Evolutionary conservation across 768 basidiomycete species (phyloP).

Genomic region (Naganishia antarctica): DNA sequence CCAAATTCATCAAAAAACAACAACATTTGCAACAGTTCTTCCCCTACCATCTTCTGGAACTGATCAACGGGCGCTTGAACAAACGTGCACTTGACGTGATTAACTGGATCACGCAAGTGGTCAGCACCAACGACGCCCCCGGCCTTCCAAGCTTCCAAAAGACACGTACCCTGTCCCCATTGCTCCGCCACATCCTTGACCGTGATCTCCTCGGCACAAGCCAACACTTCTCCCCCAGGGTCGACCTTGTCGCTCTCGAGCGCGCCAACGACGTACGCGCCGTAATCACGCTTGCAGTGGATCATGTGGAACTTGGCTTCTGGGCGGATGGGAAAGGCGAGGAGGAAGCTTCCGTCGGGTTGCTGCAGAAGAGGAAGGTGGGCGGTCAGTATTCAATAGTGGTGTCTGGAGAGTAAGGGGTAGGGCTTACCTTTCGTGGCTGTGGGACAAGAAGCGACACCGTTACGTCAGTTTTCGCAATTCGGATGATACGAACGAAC

Average conservation of each 20-base stretch:
- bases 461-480: too few relatives aligned
- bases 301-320: conserved; percentile 30
- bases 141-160: not conserved
- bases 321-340: conserved; percentile 28
- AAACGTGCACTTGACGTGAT: conserved; percentile 11
- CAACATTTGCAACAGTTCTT: conserved; percentile 28
- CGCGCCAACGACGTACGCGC: conserved; percentile 34
- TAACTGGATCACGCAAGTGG: not conserved
- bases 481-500: too few relatives aligned
- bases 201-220: conserved; percentile 23
- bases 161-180: conserved; percentile 16
- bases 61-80: conserved; percentile 1
- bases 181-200: conserved; percentile 5
- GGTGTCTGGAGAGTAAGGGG: not conserved
- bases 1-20: conserved; percentile 27
- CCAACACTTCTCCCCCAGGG: conserved; percentile 22
- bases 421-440: conserved; percentile 14
- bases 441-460: too few relatives aligned
- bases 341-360: conserved; percentile 29
- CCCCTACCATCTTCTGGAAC: conserved; percentile 15
- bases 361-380: conserved; percentile 4
- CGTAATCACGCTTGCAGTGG: conserved; percentile 33
- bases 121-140: not conserved
- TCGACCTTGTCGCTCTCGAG: conserved; percentile 15
- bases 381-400: not conserved